Evolutionary conservation across 768 basidiomycete species (phyloP), one percentile per base, ranked within the genome.

Genomic region (Mycena kentingensis): DNA sequence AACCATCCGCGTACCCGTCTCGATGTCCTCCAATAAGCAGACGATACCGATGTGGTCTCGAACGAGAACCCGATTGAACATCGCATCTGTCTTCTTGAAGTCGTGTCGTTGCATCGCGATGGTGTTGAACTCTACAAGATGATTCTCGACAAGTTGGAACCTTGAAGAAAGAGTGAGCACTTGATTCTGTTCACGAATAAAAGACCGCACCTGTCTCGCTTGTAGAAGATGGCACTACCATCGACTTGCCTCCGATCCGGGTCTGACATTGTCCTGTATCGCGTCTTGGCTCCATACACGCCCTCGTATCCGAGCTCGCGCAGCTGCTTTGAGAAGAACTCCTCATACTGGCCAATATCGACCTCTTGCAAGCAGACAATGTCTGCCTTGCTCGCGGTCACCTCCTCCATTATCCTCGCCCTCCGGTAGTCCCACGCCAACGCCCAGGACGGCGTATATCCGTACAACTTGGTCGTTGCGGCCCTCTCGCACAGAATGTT

Each of bases 21-120:
- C 79, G 55, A 82, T 83, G 70, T 89, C 88, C 74, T 99, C 97
- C 65, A 98, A 78, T 26, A 93, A 79, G 61, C 85, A 84, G 51
- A 95, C 76, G 58, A 93, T 84, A 39, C 93, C 93, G 58, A 98
- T 90, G 65, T 98, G 84, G 70, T 98, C 96, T 67, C 93, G 91
- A 56, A 89, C 88, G 61, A 98, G 81, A 49, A 98, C 93, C 27
- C 97, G 93, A 66, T 98, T 98, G 81, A 98, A 98, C 94, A 98
- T 95, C 75, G 98, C 96, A 64, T 98, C 94, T 16, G 93, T 96
- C 73, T 94, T 93, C 78, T 93, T 93, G 75, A 94, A 93, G 67
- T 95, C 93, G 44, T 87, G 83, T 24, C 93, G 84, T 62, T 93
- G 90, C 82, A 98, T 88, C 18, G 95, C 96, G 57, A 94, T 80